Conservation (phyloP, 2,329 filamentous ascomycete species). For the Cladophialophora bantiana region DNA sequence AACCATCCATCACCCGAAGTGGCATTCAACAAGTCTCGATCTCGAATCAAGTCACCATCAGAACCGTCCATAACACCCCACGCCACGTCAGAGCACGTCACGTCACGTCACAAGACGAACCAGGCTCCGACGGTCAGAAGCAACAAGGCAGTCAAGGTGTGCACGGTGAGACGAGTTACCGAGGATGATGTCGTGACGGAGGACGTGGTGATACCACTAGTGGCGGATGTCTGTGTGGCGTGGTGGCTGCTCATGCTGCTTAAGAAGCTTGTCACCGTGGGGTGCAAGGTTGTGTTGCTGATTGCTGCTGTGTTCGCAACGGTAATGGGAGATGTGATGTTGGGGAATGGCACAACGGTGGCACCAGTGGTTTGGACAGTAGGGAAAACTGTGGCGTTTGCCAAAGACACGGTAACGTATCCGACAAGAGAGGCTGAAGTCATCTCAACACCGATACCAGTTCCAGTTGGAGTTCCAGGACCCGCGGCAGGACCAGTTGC, state of each 20-base stretch:
- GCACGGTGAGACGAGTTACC: conserved; percentile 1
- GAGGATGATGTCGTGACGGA: neutral
- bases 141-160: conserved; percentile 7
- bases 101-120: conserved; percentile 14
- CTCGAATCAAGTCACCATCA: no score
- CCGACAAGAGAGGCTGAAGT: neutral
- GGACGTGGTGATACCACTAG: neutral
- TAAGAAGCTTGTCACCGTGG: neutral
- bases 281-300: conserved; percentile 1
- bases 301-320: neutral
- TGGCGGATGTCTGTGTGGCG: neutral
- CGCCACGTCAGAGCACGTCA: neutral
- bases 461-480: neutral
- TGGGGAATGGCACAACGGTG: neutral
- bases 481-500: no score
- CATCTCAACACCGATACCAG: neutral
- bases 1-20: no score
- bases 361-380: neutral
- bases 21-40: no score
- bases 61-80: no score
- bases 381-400: neutral
- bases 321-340: conserved; percentile 1
- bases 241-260: neutral
- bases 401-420: neutral
- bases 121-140: conserved; percentile 11